A percentile compares a stretch with the other conserved stretches of the same genome.
Evolutionary conservation across 257 asterid genomes (phyloP).

Genomic region (Echites panduratus): DNA sequence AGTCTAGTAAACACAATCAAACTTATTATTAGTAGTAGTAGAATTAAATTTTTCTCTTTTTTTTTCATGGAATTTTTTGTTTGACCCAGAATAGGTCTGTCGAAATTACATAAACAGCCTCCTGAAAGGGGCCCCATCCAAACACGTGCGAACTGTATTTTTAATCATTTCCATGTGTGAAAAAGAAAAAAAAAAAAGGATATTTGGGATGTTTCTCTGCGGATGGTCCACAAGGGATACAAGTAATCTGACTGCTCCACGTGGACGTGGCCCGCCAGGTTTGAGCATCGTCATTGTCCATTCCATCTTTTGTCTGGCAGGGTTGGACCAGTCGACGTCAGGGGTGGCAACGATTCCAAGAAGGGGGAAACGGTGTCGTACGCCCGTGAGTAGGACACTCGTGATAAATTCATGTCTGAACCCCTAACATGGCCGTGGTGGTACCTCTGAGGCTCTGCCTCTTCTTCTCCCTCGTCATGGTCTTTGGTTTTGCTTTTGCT

Average conservation of each 20-base stretch:
- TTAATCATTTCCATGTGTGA: not conserved
- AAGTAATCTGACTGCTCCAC: constrained; percentile 30
- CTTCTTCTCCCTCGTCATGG: not conserved
- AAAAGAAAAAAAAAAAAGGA: not conserved
- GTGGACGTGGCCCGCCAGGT: constrained; percentile 28
- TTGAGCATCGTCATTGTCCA: constrained; percentile 25
- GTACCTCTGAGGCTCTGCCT: no score
- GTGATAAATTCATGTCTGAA: not conserved
- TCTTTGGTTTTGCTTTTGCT: not conserved
- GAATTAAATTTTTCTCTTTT: not conserved
- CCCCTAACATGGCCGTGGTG: not conserved
- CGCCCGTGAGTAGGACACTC: not conserved
- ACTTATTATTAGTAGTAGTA: not conserved
- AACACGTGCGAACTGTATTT: constrained; percentile 30
- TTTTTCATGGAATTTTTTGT: not conserved
- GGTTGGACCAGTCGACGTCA: constrained; percentile 27
- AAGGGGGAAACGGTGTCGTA: constrained; percentile 2
- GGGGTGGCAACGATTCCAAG: not conserved
- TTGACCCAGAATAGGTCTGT: constrained; percentile 17
- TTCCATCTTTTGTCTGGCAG: constrained; percentile 11
- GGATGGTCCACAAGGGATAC: constrained; percentile 34
- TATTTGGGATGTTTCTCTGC: not conserved
- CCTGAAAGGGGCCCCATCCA: constrained; percentile 9
- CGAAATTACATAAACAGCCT: constrained; percentile 31
- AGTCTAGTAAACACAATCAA: not conserved